These are phyloP conservation scores for Ogataea nitratoaversa DNA, from an alignment of 805 yeast species.

Conservation along the genomic window DNA sequence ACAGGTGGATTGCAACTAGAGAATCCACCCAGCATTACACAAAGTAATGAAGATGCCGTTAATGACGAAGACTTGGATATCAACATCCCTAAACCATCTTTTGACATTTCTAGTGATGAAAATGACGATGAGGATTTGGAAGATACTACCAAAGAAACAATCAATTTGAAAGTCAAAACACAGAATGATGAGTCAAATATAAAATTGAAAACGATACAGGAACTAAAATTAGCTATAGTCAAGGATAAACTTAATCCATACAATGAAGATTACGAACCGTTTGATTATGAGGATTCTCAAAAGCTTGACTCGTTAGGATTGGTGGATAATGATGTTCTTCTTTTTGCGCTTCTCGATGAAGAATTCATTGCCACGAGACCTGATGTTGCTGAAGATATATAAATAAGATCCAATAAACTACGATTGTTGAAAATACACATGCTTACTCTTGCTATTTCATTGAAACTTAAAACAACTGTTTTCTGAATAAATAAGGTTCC, in stretches of 20 bases:
- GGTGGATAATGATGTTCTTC: constrained; percentile 38
- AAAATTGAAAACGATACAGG: constrained; percentile 18
- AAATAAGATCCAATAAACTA: not conserved
- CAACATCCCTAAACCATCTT: constrained; percentile 39
- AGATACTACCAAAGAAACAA: constrained; percentile 17
- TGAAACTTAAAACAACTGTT: too few species aligned
- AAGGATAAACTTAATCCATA: constrained; percentile 29
- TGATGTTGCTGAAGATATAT: not conserved
- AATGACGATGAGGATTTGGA: constrained; percentile 26
- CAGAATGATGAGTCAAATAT: constrained; percentile 5
- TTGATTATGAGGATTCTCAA: constrained; percentile 26
- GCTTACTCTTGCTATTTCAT: too few species aligned
- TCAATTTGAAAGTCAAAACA: constrained; percentile 12
- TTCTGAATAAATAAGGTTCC: not conserved
- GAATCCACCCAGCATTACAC: constrained; percentile 17
- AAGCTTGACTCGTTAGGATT: constrained; percentile 30
- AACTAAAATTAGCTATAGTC: constrained; percentile 39
- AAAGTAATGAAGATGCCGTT: constrained; percentile 1
- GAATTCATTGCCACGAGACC: constrained; percentile 30
- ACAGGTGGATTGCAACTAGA: constrained; percentile 45
- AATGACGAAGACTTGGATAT: constrained; percentile 33
- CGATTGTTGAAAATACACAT: too few species aligned
- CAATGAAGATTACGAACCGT: constrained; percentile 8
- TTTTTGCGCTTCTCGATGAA: constrained; percentile 37
- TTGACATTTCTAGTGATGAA: constrained; percentile 21